phyloP scores from a whole-genome alignment of 2,329 filamentous ascomycete genomes.

The Exophiala xenobiotica region DNA sequence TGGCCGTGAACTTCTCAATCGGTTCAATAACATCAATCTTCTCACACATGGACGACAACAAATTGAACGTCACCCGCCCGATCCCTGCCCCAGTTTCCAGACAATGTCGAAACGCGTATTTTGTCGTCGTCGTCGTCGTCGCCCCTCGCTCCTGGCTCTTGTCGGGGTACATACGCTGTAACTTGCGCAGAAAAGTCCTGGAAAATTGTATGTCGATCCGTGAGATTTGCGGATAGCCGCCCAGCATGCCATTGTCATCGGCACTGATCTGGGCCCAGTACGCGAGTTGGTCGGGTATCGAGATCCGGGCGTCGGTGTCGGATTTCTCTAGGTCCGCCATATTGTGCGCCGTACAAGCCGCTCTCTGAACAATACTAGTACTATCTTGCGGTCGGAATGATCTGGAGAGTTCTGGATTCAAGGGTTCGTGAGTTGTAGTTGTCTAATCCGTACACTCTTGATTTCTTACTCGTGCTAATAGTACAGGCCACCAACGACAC shows the following conservation, averaged over 20 bases:
- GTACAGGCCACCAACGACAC: too few relatives aligned
- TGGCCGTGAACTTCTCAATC: conserved; percentile 72
- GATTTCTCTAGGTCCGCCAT: too few relatives aligned
- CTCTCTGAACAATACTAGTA: too few relatives aligned
- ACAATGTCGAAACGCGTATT: conserved; percentile 33
- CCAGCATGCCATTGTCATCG: conserved; percentile 73
- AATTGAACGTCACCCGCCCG: conserved; percentile 74
- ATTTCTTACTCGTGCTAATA: too few relatives aligned
- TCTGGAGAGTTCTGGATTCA: too few relatives aligned
- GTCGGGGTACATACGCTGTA: conserved; percentile 44
- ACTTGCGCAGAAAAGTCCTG: conserved; percentile 66
- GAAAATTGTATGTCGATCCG: conserved; percentile 71
- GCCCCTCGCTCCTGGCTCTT: background rate
- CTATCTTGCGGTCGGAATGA: too few relatives aligned
- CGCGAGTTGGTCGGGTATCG: conserved; percentile 37
- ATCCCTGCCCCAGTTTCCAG: conserved; percentile 70
- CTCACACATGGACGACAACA: conserved; percentile 69
- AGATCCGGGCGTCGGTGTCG: conserved; percentile 39
- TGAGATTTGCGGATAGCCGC: conserved; percentile 67
- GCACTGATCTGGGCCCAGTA: conserved; percentile 42
- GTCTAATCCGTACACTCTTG: too few relatives aligned
- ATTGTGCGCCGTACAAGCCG: too few relatives aligned
- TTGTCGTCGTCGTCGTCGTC: background rate
- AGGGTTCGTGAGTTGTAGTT: too few relatives aligned
- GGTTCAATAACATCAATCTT: conserved; percentile 83